phyloP scores from a whole-genome alignment of 2,329 filamentous ascomycete species.

The Microcyclosporella mali region DNA sequence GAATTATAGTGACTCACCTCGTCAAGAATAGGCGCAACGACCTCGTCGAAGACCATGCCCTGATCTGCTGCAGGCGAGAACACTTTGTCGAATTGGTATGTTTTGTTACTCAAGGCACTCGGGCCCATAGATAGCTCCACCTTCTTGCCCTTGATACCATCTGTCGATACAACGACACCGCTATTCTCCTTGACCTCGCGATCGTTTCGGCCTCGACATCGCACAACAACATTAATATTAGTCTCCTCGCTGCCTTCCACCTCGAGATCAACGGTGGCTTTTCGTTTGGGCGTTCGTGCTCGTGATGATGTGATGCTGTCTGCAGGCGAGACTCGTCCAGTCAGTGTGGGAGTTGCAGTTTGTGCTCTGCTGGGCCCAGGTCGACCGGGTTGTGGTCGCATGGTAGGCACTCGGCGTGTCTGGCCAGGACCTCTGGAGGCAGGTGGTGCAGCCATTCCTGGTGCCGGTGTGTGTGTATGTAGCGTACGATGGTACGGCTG shows the following conservation, averaged over 20 bases:
- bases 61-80: slow-evolving; percentile 95
- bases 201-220: slow-evolving; percentile 87
- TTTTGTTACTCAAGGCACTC: slow-evolving; percentile 88
- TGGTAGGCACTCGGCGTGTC: slow-evolving; percentile 32
- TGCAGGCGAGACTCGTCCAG: slow-evolving; percentile 61
- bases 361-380: slow-evolving; percentile 37
- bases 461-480: slow-evolving; percentile 1
- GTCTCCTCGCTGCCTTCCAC: slow-evolving; percentile 68
- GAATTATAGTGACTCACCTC: slow-evolving; percentile 56
- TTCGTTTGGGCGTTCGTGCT: slow-evolving; percentile 64
- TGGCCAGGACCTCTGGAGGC: slow-evolving; percentile 12
- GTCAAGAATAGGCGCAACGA: slow-evolving; percentile 84
- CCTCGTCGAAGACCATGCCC: slow-evolving; percentile 88
- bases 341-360: slow-evolving; percentile 37
- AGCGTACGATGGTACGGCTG: slow-evolving; percentile 1
- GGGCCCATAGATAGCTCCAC: slow-evolving; percentile 89
- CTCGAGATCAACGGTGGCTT: slow-evolving; percentile 66
- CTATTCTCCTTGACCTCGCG: slow-evolving; percentile 92
- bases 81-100: slow-evolving; percentile 93
- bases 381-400: slow-evolving; percentile 48
- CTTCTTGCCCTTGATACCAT: slow-evolving; percentile 77
- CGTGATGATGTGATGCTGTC: slow-evolving; percentile 59
- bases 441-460: slow-evolving; percentile 8
- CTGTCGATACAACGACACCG: slow-evolving; percentile 80
- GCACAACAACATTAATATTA: slow-evolving; percentile 95